Conservation (phyloP, 169 alveolate species). For the Cryptosporidium felis region DNA sequence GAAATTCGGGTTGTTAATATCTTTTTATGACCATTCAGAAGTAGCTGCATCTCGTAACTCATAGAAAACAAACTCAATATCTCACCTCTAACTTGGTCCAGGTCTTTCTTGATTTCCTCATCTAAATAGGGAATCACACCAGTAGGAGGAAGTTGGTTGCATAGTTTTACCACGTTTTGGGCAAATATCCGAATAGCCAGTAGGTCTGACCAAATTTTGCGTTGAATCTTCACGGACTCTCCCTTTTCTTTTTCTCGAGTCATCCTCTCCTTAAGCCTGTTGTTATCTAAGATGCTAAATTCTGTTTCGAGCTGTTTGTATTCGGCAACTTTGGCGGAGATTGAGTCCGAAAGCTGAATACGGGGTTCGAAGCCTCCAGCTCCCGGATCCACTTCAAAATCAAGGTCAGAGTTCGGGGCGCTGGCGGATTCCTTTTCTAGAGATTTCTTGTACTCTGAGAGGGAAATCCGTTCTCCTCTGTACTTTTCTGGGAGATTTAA, state of each 20-base stretch:
- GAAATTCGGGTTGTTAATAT: too few species aligned
- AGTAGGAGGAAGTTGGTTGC: constrained; percentile 34
- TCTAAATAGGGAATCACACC: constrained; percentile 8
- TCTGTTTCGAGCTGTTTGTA: constrained; percentile 12
- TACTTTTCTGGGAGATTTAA: constrained; percentile 31
- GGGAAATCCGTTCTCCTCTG: constrained; percentile 10
- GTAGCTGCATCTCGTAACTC: not conserved
- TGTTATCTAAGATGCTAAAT: constrained; percentile 26
- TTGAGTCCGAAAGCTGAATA: constrained; percentile 24
- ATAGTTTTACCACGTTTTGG: constrained; percentile 4
- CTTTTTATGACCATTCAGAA: too few species aligned
- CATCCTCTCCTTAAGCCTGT: constrained; percentile 2
- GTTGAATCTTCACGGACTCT: constrained; percentile 31
- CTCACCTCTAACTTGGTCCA: not conserved
- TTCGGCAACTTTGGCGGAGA: not conserved
- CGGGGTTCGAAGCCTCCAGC: not conserved
- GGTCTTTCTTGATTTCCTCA: not conserved
- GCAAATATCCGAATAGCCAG: constrained; percentile 43
- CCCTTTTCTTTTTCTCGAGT: not conserved
- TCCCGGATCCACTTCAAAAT: too few species aligned
- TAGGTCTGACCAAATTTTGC: constrained; percentile 33
- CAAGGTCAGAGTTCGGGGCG: not conserved
- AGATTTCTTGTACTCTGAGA: constrained; percentile 4
- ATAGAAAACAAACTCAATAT: not conserved
- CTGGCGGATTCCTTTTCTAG: not conserved